A percentile compares a stretch with the other conserved stretches of the same genome.
Evolutionary conservation across 257 asterid genomes (phyloP).

Genomic region (Jaltomata sinuosa): DNA sequence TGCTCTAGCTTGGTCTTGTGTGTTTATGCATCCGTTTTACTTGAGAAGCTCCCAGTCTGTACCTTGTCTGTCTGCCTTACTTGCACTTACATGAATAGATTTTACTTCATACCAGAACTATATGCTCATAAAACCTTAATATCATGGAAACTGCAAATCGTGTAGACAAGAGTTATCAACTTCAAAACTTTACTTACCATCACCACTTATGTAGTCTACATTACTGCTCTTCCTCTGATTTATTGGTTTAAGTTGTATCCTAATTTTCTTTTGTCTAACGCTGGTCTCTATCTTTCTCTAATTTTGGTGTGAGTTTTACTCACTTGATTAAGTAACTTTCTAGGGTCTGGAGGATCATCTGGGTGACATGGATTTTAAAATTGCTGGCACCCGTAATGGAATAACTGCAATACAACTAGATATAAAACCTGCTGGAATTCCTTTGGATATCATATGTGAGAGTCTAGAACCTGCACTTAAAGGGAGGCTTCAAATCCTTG

Average conservation of each 20-base stretch:
- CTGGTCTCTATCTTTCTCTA: not conserved
- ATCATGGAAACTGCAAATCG: not conserved
- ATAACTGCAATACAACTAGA: constrained; percentile 93
- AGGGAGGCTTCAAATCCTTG: constrained; percentile 83
- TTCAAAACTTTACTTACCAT: not conserved
- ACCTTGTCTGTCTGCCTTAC: not conserved
- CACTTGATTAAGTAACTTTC: not conserved
- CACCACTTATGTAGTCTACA: not conserved
- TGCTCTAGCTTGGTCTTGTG: not conserved
- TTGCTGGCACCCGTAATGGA: constrained; percentile 93
- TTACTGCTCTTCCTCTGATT: not conserved
- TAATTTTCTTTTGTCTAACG: not conserved
- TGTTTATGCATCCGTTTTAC: not conserved
- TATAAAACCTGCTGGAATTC: constrained; percentile 97
- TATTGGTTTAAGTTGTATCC: not conserved
- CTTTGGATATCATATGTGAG: constrained; percentile 80
- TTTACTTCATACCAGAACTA: not conserved
- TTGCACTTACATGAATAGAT: not conserved
- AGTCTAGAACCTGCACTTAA: constrained; percentile 66
- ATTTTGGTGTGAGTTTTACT: not conserved
- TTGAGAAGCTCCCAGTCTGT: not conserved
- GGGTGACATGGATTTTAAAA: constrained; percentile 98
- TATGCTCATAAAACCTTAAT: not conserved
- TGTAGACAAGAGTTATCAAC: not conserved
- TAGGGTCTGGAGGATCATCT: constrained; percentile 99